A percentile compares a stretch with the other conserved stretches of the same genome.
These are phyloP conservation scores for Annona cherimola DNA, from an alignment of 164 flowering plant genomes.

Conservation along the genomic window DNA sequence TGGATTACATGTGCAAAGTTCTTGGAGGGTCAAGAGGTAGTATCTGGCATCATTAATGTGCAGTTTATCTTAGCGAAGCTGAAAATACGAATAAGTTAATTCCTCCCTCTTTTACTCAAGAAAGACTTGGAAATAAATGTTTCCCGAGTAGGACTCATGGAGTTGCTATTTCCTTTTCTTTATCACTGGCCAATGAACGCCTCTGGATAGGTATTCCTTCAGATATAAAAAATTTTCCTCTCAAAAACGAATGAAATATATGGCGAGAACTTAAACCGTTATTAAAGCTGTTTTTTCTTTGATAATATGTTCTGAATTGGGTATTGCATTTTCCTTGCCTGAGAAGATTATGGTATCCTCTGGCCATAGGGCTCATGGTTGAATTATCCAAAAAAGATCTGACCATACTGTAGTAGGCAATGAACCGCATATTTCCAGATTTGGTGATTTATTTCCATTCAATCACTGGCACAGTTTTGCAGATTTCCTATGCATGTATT, in stretches of 20 bases:
- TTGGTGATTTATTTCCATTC: no score
- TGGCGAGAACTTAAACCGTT: not conserved
- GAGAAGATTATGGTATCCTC: not conserved
- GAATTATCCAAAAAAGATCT: not conserved
- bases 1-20: constrained; percentile 73
- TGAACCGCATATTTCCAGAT: no score
- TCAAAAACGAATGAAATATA: not conserved
- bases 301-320: no score
- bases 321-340: not conserved
- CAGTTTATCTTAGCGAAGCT: not conserved
- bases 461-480: no score
- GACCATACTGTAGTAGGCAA: no score
- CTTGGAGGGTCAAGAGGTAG: constrained; percentile 87
- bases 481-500: no score
- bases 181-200: not conserved
- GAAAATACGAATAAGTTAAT: not conserved
- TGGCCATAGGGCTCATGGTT: not conserved
- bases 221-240: not conserved
- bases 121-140: not conserved
- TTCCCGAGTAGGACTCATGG: not conserved
- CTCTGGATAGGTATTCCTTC: not conserved
- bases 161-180: not conserved
- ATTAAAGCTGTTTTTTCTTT: not conserved
- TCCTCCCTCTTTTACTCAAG: no score
- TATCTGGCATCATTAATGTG: not conserved